Base-by-base conservation (phyloP, 805 yeast genomes). In the Candida easanensis region DNA sequence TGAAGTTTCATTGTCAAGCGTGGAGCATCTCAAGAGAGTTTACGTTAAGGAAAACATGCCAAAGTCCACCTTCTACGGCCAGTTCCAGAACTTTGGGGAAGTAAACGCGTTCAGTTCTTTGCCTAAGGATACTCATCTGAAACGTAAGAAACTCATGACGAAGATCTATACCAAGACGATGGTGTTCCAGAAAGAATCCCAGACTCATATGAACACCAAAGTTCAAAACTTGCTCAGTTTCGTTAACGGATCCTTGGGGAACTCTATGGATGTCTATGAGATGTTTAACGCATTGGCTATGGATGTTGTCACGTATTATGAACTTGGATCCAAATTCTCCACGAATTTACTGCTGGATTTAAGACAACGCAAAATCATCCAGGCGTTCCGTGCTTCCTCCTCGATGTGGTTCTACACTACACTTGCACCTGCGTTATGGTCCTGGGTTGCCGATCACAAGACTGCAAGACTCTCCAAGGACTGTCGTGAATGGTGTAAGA, bases 261-360 rank as follows among this genome's bases (percentile, higher is more conserved):
- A 54, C 9, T 62, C 73, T 25, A 53, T 81, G 31, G 84, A 83
- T 39, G 81, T 77, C 3, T 79, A 77, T 52, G 68, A 76, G 16
- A 58, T 84, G n/a, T 83, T 82, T 68, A 80, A 80, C n/a, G 65
- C 81, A 15, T 66, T 84, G 54, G 89, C 90, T 4, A 76, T 84
- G 79, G 89, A 83, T 53, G 82, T 79, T 4, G 79, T 82, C 2
- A 72, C 82, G 2, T 71, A 74, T 17, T 80, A 81, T 54, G 78
- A 79, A 43, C 69, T 80, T 45, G 90, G 90, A 0, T 49, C 58
- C 0, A 60, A 65, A 8, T 67, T 71, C 42, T 73, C 80, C 15
- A 65, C 77, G 1, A 60, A 74, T 28, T 60, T 79, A 27, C 53
- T 81, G 27, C 46, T 58, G 6, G 66, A 70, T 40, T 60, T 66